Base-by-base conservation (phyloP, 495 filamentous ascomycete species). In the Talaromyces liani region DNA sequence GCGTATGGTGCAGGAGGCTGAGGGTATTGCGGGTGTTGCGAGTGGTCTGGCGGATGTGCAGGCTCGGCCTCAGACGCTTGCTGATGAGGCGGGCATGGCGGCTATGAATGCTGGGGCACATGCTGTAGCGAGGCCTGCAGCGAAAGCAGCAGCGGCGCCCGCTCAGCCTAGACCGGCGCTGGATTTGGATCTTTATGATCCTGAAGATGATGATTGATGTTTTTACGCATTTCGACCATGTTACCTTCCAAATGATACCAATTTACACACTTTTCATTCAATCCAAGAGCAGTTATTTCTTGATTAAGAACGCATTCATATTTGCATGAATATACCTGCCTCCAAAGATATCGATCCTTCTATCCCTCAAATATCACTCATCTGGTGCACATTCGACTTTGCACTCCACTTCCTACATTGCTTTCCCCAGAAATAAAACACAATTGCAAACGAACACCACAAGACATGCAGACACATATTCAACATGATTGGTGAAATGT, bases 361-460 rank as follows among this genome's bases (percentile, higher is more conserved):
- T 20, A 18, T 8, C 45, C 45, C n/a, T 29, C 14, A 56, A 14
- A 56, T 27, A 56, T 56, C 53, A 56, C 22, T 27, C 53, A 56
- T 56, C 14, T 56, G 53, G 27, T 87, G 84, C 31, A 87, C 80
- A 25, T 70, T 77, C 20, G 77, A 81, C 60, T 83, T 79, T 65
- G 72, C 82, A 2, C 78, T 83, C 80, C 78, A 84, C 64, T 76
- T 77, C 56, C 84, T 68, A 63, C 85, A 80, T 8, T 69, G 79
- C 77, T 87, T 87, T 3, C 84, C 84, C 61, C 77, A 80, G 62
- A 73, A 80, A 67, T 80, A 87, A 67, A 85, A 85, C 14, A 84
- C 65, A 25, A 85, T 75, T 3, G 78, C 82, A 64, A 73, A 82
- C 18, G 79, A 72, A 71, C 79, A 83, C 72, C 77, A 87, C 24